These are phyloP conservation scores for Polychaeton citri DNA, from an alignment of 2,329 filamentous ascomycete genomes.

Conservation along the genomic window DNA sequence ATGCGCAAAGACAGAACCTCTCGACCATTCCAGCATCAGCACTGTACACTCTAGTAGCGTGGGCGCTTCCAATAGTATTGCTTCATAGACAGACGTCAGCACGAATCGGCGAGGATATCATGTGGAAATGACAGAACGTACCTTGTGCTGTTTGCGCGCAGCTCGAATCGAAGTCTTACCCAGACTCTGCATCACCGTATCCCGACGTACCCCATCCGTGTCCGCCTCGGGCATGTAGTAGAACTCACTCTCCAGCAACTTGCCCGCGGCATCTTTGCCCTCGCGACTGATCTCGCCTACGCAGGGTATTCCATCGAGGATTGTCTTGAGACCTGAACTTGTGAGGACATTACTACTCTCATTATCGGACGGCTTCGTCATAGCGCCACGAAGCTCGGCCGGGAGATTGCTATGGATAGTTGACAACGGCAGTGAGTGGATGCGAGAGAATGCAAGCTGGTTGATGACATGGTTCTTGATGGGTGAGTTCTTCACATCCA, in stretches of 20 bases:
- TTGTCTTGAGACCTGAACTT: conserved; percentile 50
- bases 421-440: conserved; percentile 82
- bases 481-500: conserved; percentile 26
- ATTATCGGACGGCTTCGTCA: conserved; percentile 15
- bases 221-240: conserved; percentile 91
- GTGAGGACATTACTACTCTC: conserved; percentile 30
- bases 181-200: conserved; percentile 73
- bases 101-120: conserved; percentile 1
- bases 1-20: no score
- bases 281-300: conserved; percentile 80
- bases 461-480: conserved; percentile 83
- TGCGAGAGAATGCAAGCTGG: conserved; percentile 84
- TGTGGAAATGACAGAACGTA: conserved; percentile 31
- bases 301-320: conserved; percentile 63
- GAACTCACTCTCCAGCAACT: conserved; percentile 87
- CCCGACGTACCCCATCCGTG: conserved; percentile 59
- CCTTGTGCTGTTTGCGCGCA: conserved; percentile 95
- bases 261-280: conserved; percentile 92
- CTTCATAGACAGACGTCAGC: conserved; percentile 25
- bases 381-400: conserved; percentile 27
- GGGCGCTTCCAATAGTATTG: conserved; percentile 63
- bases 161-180: conserved; percentile 78
- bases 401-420: conserved; percentile 82
- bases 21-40: neutral
- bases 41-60: conserved; percentile 12